Evolutionary conservation across 768 basidiomycete species (phyloP).

Genomic region (Rhodotorula kratochvilovae): DNA sequence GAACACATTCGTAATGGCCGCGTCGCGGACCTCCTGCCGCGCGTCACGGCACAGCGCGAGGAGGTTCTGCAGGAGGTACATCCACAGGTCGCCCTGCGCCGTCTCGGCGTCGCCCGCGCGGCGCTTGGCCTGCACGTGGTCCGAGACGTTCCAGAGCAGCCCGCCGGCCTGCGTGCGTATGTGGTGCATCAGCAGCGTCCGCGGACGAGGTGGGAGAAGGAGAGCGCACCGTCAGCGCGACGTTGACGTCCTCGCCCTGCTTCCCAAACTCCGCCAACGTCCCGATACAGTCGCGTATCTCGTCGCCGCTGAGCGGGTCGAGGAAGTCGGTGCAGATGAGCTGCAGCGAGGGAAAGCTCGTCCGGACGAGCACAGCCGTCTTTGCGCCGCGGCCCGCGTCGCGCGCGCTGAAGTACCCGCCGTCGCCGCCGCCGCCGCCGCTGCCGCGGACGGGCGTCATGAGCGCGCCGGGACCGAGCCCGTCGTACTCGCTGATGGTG

Average conservation of each 20-base stretch:
- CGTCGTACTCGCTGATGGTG: constrained; percentile 30
- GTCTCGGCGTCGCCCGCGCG: constrained; percentile 54
- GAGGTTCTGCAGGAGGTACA: constrained; percentile 79
- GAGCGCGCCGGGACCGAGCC: background rate
- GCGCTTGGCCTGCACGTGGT: constrained; percentile 82
- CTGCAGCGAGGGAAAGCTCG: constrained; percentile 88
- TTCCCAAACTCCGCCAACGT: constrained; percentile 87
- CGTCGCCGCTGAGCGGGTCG: constrained; percentile 69
- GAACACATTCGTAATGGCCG: constrained; percentile 92
- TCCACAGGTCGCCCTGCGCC: constrained; percentile 78
- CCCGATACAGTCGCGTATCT: constrained; percentile 80
- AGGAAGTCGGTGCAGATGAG: constrained; percentile 85
- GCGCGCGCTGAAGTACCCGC: constrained; percentile 11
- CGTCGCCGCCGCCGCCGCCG: background rate
- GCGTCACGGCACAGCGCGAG: constrained; percentile 74
- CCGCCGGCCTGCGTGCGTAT: constrained; percentile 60
- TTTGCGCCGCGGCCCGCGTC: background rate
- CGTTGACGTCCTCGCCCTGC: constrained; percentile 85
- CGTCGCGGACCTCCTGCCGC: constrained; percentile 81
- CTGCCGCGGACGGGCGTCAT: constrained; percentile 18
- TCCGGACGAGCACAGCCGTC: constrained; percentile 66
- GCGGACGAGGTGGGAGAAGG: no score
- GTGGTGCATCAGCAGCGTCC: background rate
- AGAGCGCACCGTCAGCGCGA: constrained; percentile 70
- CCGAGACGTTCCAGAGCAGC: constrained; percentile 90